Evolutionary conservation across 179 eudicot species (phyloP), one percentile per base, ranked within the genome.

Genomic region (Gypsophila paniculata): DNA sequence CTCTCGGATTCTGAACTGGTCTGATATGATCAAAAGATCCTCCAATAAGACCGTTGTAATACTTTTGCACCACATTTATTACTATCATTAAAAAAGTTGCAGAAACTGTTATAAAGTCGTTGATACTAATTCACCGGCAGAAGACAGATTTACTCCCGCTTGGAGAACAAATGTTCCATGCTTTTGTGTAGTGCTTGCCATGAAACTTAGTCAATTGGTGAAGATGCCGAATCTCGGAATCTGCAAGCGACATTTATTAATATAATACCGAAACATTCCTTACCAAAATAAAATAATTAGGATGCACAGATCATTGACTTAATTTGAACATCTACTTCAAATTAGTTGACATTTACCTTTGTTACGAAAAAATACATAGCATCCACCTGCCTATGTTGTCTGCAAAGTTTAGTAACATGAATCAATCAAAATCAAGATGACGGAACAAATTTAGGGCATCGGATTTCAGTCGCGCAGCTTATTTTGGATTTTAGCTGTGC

Each of bases 161-260:
- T 21, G 25, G 29, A 1, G 32, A 69, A 29, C 44, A 26, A 32
- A 54, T 55, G 10, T 69, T 11, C 63, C 54, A 13, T 12, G 32
- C 22, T 8, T 22, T 8, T 21, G 29, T 5, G 18, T 2, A 10
- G 52, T 46, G 9, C 52, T 46, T 48, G 18, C 60, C 32, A n/a
- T 25, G 5, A 5, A 68, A 6, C 39, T 2, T 5, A 68, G 18
- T 68, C 11, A 51, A 34, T 34, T 53, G 22, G 57, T 52, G 6
- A 34, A 58, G 23, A 58, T 38, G 65, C 65, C 36, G 54, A 70
- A 58, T 38, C 54, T 55, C 12, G 58, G 65, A 26, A 51, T 25
- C 8, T 18, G 49, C 29, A 53, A 48, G n/a, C 25, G 39, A 66
- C 21, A 11, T 8, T 48, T 32, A 26, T 15, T 5, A 25, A 26